Base-by-base conservation (phyloP, 2,329 filamentous ascomycete genomes). In the Nemania sp. region DNA sequence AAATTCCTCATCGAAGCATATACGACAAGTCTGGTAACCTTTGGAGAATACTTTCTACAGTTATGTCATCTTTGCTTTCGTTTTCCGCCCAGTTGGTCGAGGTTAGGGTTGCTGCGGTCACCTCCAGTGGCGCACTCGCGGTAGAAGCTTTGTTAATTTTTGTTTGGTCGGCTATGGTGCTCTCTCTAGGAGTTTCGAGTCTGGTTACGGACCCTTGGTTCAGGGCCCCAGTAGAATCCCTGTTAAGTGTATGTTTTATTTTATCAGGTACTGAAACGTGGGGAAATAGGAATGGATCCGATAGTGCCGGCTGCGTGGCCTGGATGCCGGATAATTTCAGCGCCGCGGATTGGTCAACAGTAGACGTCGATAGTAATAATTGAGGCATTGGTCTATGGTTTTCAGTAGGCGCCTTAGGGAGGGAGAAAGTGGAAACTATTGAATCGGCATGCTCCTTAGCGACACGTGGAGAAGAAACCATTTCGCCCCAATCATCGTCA, bases 401-500 rank as follows among this genome's bases (percentile, higher is more conserved):
- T 22, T 27, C n/a, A 29, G 32, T 41, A 49, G 49, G 20, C 7
- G 20, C 22, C n/a, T 49, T n/a, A 18, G 54, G 18, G 53, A 51
- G 24, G 6, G 63, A 18, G 11, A 57, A n/a, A 15, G 38, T 20
- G 24, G 69, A 61, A 61, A 58, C 20, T 43, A n/a, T 62, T 20
- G 35, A 26, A 26, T 62, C 63, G 20, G 45, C 55, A 52, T 35
- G 24, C 5, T 52, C 32, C 22, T 61, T 62, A n/a, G 57, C 41
- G 35, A 61, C 72, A 45, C 71, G 53, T 47, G 80, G 82, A 3
- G 83, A 84, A 7, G 79, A 80, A 1, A 89, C 80, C 87, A 89
- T 89, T 68, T 89, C 87, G 1, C 87, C 87, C 87, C 87, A 89
- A 43, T 89, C 87, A 52, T 88, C 86, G 1, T 87, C 85, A 5